phyloP scores from a whole-genome alignment of 2,329 filamentous ascomycete species.

The Ambrosiella beaveri region DNA sequence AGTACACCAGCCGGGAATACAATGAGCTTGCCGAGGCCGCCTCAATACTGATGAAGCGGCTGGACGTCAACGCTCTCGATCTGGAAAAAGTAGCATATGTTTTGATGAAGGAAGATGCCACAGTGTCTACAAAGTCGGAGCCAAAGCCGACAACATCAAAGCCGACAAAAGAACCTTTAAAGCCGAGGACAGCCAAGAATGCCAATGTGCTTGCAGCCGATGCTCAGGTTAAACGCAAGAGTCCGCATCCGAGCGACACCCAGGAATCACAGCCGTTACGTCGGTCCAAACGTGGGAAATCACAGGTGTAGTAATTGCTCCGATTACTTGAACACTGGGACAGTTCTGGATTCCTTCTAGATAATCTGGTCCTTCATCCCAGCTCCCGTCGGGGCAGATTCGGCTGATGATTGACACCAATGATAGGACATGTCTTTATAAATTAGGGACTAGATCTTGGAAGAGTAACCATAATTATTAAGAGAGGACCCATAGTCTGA shows the following conservation, averaged over 20 bases:
- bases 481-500: too few relatives aligned
- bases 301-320: neutral
- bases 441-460: too few relatives aligned
- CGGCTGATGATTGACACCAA: too few relatives aligned
- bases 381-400: too few relatives aligned
- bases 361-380: too few relatives aligned
- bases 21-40: conserved; percentile 31
- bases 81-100: conserved; percentile 58
- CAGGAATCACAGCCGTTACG: neutral
- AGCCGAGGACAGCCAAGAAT: neutral
- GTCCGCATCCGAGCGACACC: neutral
- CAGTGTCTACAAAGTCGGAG: conserved; percentile 15
- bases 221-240: neutral
- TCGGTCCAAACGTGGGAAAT: conserved; percentile 9
- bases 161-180: neutral
- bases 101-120: conserved; percentile 2
- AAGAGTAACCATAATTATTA: too few relatives aligned
- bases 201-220: neutral
- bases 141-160: neutral
- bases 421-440: too few relatives aligned
- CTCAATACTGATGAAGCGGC: conserved; percentile 26
- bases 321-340: neutral
- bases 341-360: too few relatives aligned
- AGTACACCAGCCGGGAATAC: conserved; percentile 57
- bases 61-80: conserved; percentile 41